Evolutionary conservation across 225 moss, liverwort and hornwort species (phyloP).

Genomic region (Anthoceros angustus): DNA sequence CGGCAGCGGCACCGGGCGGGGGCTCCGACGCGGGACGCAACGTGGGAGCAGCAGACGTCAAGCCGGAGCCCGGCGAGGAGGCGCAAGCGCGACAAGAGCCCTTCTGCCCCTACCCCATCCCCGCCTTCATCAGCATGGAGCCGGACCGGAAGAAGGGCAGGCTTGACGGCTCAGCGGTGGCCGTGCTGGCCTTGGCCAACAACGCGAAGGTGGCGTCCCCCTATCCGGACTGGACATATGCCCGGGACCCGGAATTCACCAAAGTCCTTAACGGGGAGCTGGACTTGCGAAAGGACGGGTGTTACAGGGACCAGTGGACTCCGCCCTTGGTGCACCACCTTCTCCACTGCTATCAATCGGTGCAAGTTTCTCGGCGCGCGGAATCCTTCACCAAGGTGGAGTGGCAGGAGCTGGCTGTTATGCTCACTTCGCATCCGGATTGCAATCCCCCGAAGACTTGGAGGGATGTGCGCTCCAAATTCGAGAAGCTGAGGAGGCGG

Average conservation of each 20-base stretch:
- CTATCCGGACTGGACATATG: neutral
- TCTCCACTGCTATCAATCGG: neutral
- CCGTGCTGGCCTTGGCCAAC: neutral
- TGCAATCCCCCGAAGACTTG: neutral
- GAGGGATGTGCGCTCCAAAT: constrained; percentile 1
- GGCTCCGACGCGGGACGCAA: too few species aligned
- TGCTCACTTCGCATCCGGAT: neutral
- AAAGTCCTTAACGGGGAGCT: neutral
- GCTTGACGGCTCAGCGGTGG: neutral
- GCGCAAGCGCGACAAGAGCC: too few species aligned
- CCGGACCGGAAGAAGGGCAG: constrained; percentile 5
- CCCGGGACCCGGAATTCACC: neutral
- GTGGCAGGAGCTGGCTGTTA: neutral
- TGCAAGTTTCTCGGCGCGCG: neutral
- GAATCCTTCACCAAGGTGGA: neutral
- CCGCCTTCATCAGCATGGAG: neutral
- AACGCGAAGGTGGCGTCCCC: neutral
- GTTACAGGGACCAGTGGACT: neutral
- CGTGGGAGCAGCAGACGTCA: too few species aligned
- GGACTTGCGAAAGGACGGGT: neutral
- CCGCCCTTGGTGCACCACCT: neutral
- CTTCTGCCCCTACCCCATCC: neutral
- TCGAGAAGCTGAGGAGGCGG: neutral
- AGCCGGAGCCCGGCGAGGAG: too few species aligned
- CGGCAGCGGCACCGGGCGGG: too few species aligned